Evolutionary conservation across 257 asterid genomes (phyloP).

Genomic region (Fraxinus americana): DNA sequence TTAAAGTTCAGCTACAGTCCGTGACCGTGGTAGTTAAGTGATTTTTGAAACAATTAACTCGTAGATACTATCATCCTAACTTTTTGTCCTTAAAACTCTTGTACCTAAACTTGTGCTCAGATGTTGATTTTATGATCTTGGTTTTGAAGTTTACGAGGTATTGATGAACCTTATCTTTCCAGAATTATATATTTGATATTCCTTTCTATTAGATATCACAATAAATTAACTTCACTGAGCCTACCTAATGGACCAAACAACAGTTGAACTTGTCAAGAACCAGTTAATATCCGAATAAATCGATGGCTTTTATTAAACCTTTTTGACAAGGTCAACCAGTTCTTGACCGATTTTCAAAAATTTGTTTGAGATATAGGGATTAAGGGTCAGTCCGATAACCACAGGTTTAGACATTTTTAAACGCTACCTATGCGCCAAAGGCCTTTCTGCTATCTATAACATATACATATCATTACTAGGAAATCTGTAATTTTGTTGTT

Average conservation of each 20-base stretch:
- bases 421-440: background rate
- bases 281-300: background rate
- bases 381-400: background rate
- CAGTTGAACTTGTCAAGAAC: background rate
- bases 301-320: background rate
- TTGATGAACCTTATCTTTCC: background rate
- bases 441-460: background rate
- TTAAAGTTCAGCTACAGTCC: too few relatives aligned
- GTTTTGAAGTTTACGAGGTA: background rate
- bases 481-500: too few relatives aligned
- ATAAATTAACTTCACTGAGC: too few relatives aligned
- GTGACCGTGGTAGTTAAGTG: too few relatives aligned
- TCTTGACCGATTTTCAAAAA: background rate
- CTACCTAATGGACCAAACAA: too few relatives aligned
- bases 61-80: too few relatives aligned
- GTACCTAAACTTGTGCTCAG: too few relatives aligned
- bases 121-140: too few relatives aligned
- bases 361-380: background rate
- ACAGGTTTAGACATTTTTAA: background rate
- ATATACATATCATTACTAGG: background rate
- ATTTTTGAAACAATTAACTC: too few relatives aligned
- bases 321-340: background rate
- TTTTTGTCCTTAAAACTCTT: too few relatives aligned
- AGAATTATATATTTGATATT: too few relatives aligned
- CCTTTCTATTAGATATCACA: too few relatives aligned